Base-by-base conservation (phyloP, 805 yeast species). In the Saturnispora mendoncae region DNA sequence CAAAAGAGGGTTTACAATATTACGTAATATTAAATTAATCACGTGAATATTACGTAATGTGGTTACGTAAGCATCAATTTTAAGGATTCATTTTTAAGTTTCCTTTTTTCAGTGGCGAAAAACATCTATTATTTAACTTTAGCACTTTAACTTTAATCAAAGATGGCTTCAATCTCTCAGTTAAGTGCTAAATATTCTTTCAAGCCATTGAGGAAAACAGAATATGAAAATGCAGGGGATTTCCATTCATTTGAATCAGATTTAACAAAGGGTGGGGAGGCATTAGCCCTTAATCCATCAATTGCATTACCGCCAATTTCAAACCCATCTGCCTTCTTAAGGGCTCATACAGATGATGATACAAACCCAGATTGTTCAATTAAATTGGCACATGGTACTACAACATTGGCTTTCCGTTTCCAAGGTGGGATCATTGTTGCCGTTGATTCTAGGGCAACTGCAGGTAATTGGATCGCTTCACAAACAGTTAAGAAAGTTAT, bases 341-440 rank as follows among this genome's bases (percentile, higher is more conserved):
- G 97, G 61, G 97, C 97, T n/a, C 97, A 92, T 64, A 92, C 98
- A 6, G 98, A 92, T 64, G 97, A 92, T 63, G 80, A 86, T 15
- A 59, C 78, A 46, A 90, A 88, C 60, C 94, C 95, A 21, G 97
- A 87, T 58, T 88, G 95, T 65, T 83, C 80, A 56, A 90, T 92
- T 67, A 90, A 92, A 62, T 84, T 92, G 56, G 96, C 97, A 18
- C 98, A 92, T 64, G 98, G 98, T 62, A 92, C 98, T n/a, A 92
- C 98, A 6, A 92, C 98, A 12, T 70, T 92, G 54, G 96, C 97
- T 8, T 92, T 92, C 68, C 74, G 97, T 62, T 92, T 88, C 65
- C 78, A 90, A 66, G 96, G 90, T 21, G 98, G 98, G 19, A 88
- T 92, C 51, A 69, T 82, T 30, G 97, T 92, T 40, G 97, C 97